Evolutionary conservation across 2,329 filamentous ascomycete genomes (phyloP).

Genomic region (Cladobotryum mycophilum): DNA sequence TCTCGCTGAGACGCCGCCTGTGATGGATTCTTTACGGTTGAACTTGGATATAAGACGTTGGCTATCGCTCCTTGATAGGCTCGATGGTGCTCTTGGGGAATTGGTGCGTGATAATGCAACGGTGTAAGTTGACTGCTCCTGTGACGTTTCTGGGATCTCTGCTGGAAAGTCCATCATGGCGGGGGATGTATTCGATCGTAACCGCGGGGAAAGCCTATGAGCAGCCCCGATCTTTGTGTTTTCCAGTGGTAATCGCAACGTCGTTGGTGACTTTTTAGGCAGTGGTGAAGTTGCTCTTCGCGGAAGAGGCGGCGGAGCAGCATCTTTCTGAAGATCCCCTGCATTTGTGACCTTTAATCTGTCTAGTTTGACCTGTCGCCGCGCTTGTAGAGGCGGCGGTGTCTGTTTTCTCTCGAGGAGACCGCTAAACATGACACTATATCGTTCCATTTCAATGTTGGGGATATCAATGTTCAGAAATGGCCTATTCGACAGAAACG

Average conservation of each 20-base stretch:
- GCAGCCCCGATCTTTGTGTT: constrained; percentile 20
- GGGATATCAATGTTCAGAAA: constrained; percentile 76
- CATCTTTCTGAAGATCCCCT: constrained; percentile 25
- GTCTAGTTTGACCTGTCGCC: constrained; percentile 53
- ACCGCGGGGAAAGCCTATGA: constrained; percentile 31
- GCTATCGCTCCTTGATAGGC: not conserved
- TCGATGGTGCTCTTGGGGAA: not conserved
- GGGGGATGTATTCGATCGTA: constrained; percentile 51
- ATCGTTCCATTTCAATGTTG: constrained; percentile 73
- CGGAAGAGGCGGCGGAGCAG: constrained; percentile 27
- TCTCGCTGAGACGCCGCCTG: not conserved
- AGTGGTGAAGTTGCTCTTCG: constrained; percentile 47
- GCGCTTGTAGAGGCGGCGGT: constrained; percentile 39
- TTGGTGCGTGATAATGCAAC: constrained; percentile 3
- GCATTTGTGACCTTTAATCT: constrained; percentile 40
- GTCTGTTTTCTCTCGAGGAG: constrained; percentile 49
- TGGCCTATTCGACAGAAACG: constrained; percentile 12
- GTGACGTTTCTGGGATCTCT: not conserved
- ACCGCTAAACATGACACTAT: constrained; percentile 87
- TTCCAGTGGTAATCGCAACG: constrained; percentile 39
- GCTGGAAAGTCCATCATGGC: constrained; percentile 23
- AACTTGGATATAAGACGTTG: constrained; percentile 17
- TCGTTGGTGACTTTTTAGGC: constrained; percentile 35
- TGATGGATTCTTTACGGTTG: constrained; percentile 7
- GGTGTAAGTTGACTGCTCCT: constrained; percentile 7